A percentile compares a stretch with the other conserved stretches of the same genome.
Conservation (phyloP, 2,329 filamentous ascomycete genomes). For the Pseudocercospora musae region DNA sequence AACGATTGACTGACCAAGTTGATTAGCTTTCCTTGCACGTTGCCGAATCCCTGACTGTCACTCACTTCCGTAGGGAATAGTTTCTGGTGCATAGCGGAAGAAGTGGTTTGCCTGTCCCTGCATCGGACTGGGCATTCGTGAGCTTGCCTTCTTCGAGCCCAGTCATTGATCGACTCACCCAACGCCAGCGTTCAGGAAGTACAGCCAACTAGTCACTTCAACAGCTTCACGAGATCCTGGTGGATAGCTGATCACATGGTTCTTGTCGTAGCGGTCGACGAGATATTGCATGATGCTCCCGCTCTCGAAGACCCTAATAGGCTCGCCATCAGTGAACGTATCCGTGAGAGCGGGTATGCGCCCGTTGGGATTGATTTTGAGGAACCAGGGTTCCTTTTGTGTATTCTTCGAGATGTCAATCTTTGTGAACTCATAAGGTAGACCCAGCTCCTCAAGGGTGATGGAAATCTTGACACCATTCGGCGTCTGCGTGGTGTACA, state of each 20-base stretch:
- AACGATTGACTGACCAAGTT: conserved; percentile 59
- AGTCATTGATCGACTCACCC: conserved; percentile 18
- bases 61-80: conserved; percentile 68
- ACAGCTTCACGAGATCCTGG: conserved; percentile 69
- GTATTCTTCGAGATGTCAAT: conserved; percentile 70
- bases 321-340: conserved; percentile 67
- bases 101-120: conserved; percentile 75
- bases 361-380: conserved; percentile 85
- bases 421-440: conserved; percentile 72
- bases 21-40: background rate
- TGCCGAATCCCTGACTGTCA: background rate
- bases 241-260: conserved; percentile 80
- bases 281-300: conserved; percentile 83
- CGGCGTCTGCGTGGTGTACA: conserved; percentile 80
- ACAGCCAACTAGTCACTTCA: conserved; percentile 66
- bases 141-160: background rate
- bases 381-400: conserved; percentile 86
- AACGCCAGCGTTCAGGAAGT: conserved; percentile 67
- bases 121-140: conserved; percentile 7
- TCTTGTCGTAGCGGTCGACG: conserved; percentile 59
- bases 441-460: conserved; percentile 75
- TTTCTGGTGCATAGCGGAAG: conserved; percentile 73
- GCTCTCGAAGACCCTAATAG: conserved; percentile 76
- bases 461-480: conserved; percentile 92
- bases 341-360: conserved; percentile 87